Base-by-base conservation (phyloP, 495 filamentous ascomycete genomes). In the Pseudoneurospora amorphoporcata region DNA sequence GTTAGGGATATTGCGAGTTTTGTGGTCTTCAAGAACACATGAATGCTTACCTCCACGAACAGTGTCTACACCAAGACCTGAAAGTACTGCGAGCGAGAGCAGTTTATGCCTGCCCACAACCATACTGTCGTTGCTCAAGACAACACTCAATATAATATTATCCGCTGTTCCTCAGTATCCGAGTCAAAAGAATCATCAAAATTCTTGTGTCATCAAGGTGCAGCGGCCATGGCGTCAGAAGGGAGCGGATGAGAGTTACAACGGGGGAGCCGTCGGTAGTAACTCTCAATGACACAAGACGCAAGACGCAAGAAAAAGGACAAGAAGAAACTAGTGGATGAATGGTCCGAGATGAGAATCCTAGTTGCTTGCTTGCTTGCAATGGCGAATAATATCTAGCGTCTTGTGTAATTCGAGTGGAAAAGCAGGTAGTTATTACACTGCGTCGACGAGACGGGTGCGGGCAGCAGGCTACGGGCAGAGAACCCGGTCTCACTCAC, bases 31-130 rank as follows among this genome's bases (percentile, higher is more conserved):
- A 37, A 29, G 41, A 58, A 58, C 47, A 12, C 19, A 58, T 5
- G 29, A 65, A 16, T 7, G 6, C 75, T 69, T 41, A 81, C 80
- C 80, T 77, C 76, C 76, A 3, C 73, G 65, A 32, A 72, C 76
- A 53, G 53, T 70, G 41, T 81, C 76, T 69, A 80, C 42, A 68
- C 77, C 75, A 70, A 73, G 69, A 68, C 72, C 32, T 40, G 72
- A 75, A 58, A 81, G 76, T 71, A 77, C 79, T 75, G 78, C 80
- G 72, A 78, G 35, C 17, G 75, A 78, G 32, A 80, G 77, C 76
- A 82, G 75, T 74, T 75, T 75, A 39, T 68, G 72, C 73, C 70
- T 74, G 37, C 74, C 73, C 47, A 69, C 75, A 72, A 80, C 77
- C 79, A 82, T 82, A 45, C 71, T 79, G 73, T 72, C 29, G 19